Conservation (phyloP, 2,329 filamentous ascomycete species). For the Trichoderma gracile region DNA sequence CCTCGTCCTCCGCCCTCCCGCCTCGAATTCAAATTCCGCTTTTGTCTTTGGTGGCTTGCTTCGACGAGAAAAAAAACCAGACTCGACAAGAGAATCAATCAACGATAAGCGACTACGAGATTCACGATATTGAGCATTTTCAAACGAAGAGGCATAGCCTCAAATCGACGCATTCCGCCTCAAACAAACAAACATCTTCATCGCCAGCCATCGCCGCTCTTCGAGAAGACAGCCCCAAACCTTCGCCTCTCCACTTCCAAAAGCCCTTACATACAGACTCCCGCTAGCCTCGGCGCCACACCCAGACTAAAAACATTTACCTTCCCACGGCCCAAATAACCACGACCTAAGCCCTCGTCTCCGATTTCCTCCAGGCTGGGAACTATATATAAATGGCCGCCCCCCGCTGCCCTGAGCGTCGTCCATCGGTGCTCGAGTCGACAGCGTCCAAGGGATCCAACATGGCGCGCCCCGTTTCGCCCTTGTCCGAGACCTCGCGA, state of each 20-base stretch:
- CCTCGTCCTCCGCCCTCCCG: not conserved
- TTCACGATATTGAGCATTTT: not conserved
- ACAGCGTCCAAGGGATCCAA: slow-evolving; percentile 36
- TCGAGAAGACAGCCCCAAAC: slow-evolving; percentile 9
- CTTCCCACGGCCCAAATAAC: not conserved
- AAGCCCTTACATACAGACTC: slow-evolving; percentile 22
- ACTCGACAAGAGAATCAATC: not conserved
- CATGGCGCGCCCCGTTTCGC: slow-evolving; percentile 43
- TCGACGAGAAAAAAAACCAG: not conserved
- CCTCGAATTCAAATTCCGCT: not conserved
- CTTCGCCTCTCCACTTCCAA: slow-evolving; percentile 20
- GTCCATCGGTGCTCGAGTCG: slow-evolving; percentile 31
- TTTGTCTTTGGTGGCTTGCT: not conserved
- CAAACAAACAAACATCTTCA: not conserved
- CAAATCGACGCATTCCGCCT: not conserved
- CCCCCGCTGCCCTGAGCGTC: slow-evolving; percentile 29
- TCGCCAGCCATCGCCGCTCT: not conserved
- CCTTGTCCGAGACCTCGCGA: slow-evolving; percentile 45
- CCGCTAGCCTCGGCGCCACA: slow-evolving; percentile 24
- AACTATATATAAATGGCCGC: slow-evolving; percentile 25
- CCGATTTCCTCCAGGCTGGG: not conserved
- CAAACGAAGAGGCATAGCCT: not conserved
- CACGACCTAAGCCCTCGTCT: slow-evolving; percentile 4
- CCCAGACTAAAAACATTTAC: slow-evolving; percentile 13
- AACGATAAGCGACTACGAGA: not conserved